Conservation (phyloP, 306 rosid genomes). For the Trichosanthes truncata region DNA sequence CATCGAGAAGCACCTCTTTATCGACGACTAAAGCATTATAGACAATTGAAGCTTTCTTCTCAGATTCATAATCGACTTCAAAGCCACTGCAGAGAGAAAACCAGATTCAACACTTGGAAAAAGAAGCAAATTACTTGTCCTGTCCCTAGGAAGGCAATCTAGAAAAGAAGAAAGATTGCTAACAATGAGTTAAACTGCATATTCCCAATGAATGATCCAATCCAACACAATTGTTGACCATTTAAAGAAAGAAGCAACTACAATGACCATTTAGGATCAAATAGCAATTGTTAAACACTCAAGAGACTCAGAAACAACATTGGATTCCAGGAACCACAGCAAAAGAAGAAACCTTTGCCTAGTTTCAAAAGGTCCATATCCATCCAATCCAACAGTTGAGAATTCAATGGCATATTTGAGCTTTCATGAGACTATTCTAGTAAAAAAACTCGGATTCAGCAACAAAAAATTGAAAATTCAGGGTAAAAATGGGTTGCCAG, state of each 20-base stretch:
- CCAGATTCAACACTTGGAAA: not conserved
- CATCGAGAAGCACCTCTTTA: slow-evolving; percentile 53
- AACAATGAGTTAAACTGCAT: not conserved
- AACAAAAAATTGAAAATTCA: not conserved
- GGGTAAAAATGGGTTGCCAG: not conserved
- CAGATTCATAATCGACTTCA: slow-evolving; percentile 63
- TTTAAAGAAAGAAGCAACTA: not conserved
- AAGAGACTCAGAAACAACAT: not conserved
- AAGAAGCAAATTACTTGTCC: not conserved
- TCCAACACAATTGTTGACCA: not conserved
- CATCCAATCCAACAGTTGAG: not conserved
- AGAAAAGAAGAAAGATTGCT: not conserved
- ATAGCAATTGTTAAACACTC: not conserved
- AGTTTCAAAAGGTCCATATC: not conserved
- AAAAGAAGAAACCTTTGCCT: not conserved
- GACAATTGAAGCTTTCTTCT: slow-evolving; percentile 57
- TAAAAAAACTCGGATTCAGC: not conserved
- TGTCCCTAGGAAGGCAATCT: not conserved
- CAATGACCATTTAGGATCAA: not conserved
- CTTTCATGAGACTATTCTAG: not conserved
- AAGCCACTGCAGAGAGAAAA: slow-evolving; percentile 46
- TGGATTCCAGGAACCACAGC: not conserved
- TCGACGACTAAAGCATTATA: slow-evolving; percentile 60
- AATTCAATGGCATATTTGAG: not conserved
- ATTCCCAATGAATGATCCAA: not conserved